Conservation (phyloP, 2,329 filamentous ascomycete genomes). For the Rugonectria rugulosa region DNA sequence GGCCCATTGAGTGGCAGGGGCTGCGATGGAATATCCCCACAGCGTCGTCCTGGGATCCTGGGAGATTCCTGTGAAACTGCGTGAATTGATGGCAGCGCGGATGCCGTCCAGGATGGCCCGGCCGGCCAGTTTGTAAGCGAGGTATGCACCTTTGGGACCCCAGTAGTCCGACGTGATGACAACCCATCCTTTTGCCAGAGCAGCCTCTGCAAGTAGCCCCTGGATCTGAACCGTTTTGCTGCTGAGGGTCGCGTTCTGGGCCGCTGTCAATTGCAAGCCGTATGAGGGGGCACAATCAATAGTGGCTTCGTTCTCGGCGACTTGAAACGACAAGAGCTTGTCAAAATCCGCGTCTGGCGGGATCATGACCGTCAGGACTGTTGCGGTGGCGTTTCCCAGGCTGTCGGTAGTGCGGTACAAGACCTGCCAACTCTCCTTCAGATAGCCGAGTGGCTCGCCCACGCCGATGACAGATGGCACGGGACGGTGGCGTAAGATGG, state of each 20-base stretch:
- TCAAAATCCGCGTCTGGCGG: slow-evolving; percentile 40
- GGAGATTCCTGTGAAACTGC: slow-evolving; percentile 40
- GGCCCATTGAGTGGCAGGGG: slow-evolving; percentile 32
- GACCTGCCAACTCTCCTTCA: slow-evolving; percentile 42
- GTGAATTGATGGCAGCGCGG: slow-evolving; percentile 47
- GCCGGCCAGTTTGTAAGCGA: slow-evolving; percentile 49
- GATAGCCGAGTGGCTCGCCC: slow-evolving; percentile 19
- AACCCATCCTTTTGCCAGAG: slow-evolving; percentile 53
- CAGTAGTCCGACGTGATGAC: slow-evolving; percentile 58
- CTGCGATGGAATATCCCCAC: slow-evolving; percentile 49
- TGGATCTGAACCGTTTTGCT: slow-evolving; percentile 39
- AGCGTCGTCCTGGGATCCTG: slow-evolving; percentile 47
- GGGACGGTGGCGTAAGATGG: slow-evolving; percentile 30
- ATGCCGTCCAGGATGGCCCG: slow-evolving; percentile 54
- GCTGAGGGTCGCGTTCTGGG: slow-evolving; percentile 45
- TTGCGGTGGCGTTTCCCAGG: slow-evolving; percentile 44
- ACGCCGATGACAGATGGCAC: slow-evolving; percentile 33
- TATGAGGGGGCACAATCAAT: slow-evolving; percentile 45
- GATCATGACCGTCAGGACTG: slow-evolving; percentile 49
- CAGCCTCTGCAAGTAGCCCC: slow-evolving; percentile 32
- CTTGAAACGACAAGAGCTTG: slow-evolving; percentile 52
- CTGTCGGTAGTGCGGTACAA: slow-evolving; percentile 50
- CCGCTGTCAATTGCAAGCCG: slow-evolving; percentile 29
- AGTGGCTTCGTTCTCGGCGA: slow-evolving; percentile 49
- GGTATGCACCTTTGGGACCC: slow-evolving; percentile 52